Percentiles rank a stretch among this genome's conserved stretches.
Evolutionary conservation across 2,329 filamentous ascomycete genomes (phyloP).

Genomic region (Piedraia hortae): DNA sequence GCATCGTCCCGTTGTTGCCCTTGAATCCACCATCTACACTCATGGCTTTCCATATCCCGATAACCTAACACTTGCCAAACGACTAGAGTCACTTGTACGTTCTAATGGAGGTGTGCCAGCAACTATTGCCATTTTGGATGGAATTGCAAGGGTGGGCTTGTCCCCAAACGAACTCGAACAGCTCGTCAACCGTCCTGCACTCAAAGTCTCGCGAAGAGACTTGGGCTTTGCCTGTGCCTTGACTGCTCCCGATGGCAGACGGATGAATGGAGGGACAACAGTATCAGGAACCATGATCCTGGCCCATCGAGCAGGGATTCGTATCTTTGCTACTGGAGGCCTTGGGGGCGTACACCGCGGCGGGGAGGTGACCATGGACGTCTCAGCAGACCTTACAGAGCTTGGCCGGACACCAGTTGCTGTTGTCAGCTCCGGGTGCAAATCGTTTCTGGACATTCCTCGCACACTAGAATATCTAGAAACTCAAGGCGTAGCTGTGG

Average conservation of each 20-base stretch:
- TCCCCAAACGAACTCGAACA: slow-evolving; percentile 40
- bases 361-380: slow-evolving; percentile 63
- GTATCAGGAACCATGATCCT: slow-evolving; percentile 83
- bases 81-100: slow-evolving; percentile 59
- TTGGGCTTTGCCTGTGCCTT: slow-evolving; percentile 55
- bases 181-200: slow-evolving; percentile 32
- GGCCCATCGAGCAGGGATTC: slow-evolving; percentile 62
- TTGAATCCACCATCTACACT: slow-evolving; percentile 93
- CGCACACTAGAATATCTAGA: slow-evolving; percentile 61
- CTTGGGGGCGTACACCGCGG: slow-evolving; percentile 84
- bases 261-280: slow-evolving; percentile 69
- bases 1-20: slow-evolving; percentile 60
- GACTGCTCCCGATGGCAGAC: slow-evolving; percentile 36
- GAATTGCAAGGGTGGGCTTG: slow-evolving; percentile 58
- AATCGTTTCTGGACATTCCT: slow-evolving; percentile 82
- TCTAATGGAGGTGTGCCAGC: slow-evolving; percentile 61
- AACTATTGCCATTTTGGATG: slow-evolving; percentile 67
- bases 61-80: slow-evolving; percentile 46
- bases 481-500: slow-evolving; percentile 51
- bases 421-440: slow-evolving; percentile 73
- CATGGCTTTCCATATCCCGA: slow-evolving; percentile 53
- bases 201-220: slow-evolving; percentile 73
- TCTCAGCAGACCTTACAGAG: slow-evolving; percentile 87
- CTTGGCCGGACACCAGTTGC: slow-evolving; percentile 69
- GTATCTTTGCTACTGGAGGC: slow-evolving; percentile 80